These are phyloP conservation scores for Oxytropis ochrocephala DNA, from an alignment of 306 rosid species.

Conservation along the genomic window DNA sequence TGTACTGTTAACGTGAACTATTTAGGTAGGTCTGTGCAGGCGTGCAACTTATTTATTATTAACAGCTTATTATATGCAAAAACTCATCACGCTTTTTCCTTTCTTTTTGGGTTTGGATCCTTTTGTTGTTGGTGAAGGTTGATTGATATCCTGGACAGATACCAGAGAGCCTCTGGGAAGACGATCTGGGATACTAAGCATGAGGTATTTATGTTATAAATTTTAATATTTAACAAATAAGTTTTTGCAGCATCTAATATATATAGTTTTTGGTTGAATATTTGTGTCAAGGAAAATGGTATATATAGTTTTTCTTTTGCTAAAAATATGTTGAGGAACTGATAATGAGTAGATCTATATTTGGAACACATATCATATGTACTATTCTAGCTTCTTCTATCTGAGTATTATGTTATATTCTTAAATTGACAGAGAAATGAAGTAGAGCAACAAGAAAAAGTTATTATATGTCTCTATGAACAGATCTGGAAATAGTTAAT, in stretches of 20 bases:
- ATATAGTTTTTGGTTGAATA: constrained; percentile 8
- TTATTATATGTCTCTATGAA: too few species aligned
- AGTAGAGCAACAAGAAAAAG: too few species aligned
- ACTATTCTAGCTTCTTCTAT: neutral
- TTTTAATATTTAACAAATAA: too few species aligned
- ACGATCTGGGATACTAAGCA: constrained; percentile 88
- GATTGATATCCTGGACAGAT: constrained; percentile 53
- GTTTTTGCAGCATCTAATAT: too few species aligned
- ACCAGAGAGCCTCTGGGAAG: constrained; percentile 58
- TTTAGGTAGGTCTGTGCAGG: too few species aligned
- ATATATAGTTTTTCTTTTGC: constrained; percentile 21
- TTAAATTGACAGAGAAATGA: constrained; percentile 22
- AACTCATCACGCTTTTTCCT: too few species aligned
- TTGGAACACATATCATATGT: constrained; percentile 23
- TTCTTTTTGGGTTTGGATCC: neutral
- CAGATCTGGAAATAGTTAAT: too few species aligned
- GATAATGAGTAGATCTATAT: constrained; percentile 57
- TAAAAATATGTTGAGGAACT: constrained; percentile 38
- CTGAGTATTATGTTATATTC: constrained; percentile 1
- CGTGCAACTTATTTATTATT: too few species aligned
- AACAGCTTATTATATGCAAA: too few species aligned
- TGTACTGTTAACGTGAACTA: too few species aligned
- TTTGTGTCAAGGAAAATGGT: neutral
- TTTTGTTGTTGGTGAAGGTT: constrained; percentile 39
- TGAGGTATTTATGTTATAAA: too few species aligned